Evolutionary conservation across 2,329 filamentous ascomycete species (phyloP), one percentile per base, ranked within the genome.

Genomic region (Fusarium transvaalense): DNA sequence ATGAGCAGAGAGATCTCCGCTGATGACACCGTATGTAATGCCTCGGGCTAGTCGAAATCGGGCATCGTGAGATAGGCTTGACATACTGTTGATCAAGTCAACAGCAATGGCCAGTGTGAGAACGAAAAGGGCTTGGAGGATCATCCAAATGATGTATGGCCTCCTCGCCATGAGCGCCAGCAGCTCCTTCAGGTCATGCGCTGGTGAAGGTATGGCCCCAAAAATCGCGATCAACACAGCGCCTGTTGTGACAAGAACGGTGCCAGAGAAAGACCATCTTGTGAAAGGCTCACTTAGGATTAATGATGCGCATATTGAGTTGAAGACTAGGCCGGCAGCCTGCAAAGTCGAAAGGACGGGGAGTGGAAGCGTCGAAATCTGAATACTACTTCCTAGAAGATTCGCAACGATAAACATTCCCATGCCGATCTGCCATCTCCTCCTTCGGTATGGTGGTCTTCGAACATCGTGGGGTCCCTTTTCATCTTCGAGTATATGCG

Each of bases 371-470:
- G 95, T 97, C 31, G 96, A 97, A 77, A 99, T 98, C 81, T 99
- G 96, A 61, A 99, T 96, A 37, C 93, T 95, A 81, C 94, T 97
- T 62, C 96, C 96, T 56, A 98, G 86, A 57, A 99, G 86, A 78
- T 99, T 99, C 66, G 96, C 93, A 71, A 97, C 85, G 71, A 99
- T 89, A 81, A 99, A 99, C 89, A 99, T 96, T 77, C 90, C 89
- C 94, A 99, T 98, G 60, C 96, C 96, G 66, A 97, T 84, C 87
- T 97, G 96, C 96, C 96, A 99, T 86, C 94, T 88, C 75, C 94
- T 88, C 76, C 96, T 88, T 76, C 91, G 91, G 81, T 97, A 97
- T 6, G 96, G 93, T 43, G 96, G 95, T 65, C 95, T 87, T 72
- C 92, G 90, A 63, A 90, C 84, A 80, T 96, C 89, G 78, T 93